Conservation (phyloP, 805 yeast genomes). For the Suhomyces emberorum region DNA sequence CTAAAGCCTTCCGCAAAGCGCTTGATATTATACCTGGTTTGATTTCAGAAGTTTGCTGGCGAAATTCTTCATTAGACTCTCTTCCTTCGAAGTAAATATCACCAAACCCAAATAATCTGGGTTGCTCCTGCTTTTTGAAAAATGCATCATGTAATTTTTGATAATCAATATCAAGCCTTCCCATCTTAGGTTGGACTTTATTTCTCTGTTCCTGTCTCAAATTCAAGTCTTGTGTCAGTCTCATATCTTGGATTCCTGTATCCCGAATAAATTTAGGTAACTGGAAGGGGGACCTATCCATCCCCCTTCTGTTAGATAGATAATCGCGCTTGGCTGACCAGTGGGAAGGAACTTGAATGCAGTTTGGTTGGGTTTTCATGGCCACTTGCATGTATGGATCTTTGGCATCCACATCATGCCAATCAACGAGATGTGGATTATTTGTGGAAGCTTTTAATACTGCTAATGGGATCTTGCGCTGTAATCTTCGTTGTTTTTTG, state of each 20-base stretch:
- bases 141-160: constrained; percentile 81
- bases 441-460: constrained; percentile 57
- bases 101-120: constrained; percentile 65
- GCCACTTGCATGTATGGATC: constrained; percentile 68
- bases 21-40: constrained; percentile 70
- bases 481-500: constrained; percentile 50
- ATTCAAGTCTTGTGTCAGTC: constrained; percentile 55
- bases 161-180: constrained; percentile 81
- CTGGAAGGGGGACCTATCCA: constrained; percentile 68
- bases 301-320: constrained; percentile 59
- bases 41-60: constrained; percentile 31
- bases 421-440: constrained; percentile 74
- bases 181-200: constrained; percentile 86
- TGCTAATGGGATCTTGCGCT: constrained; percentile 61
- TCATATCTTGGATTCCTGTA: constrained; percentile 86
- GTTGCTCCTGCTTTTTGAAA: constrained; percentile 75
- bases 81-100: constrained; percentile 78
- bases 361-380: constrained; percentile 63
- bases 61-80: constrained; percentile 45
- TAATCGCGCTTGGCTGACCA: constrained; percentile 83
- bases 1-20: constrained; percentile 65
- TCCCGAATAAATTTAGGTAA: constrained; percentile 74
- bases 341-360: constrained; percentile 75
- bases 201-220: constrained; percentile 76
- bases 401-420: constrained; percentile 82